Evolutionary conservation across 768 basidiomycete species (phyloP), one percentile per base, ranked within the genome.

Genomic region (Jaapia argillacea): DNA sequence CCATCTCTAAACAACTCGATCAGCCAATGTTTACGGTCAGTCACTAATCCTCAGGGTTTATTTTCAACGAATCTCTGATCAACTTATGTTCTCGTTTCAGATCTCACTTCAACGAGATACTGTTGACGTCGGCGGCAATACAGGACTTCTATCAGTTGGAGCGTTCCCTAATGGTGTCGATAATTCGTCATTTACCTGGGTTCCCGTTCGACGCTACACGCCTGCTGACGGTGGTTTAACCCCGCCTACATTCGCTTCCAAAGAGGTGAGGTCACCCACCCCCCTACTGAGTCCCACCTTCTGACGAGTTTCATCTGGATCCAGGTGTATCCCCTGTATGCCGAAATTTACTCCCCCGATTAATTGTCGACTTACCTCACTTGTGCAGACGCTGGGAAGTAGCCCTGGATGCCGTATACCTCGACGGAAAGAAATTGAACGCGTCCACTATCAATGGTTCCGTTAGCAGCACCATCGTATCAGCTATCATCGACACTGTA

Each of bases 401-500:
- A 4, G 66, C 72, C 22, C 46, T 88, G 5, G 84, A 85, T 42
- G 77, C 77, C 44, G 79, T 87, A 4, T 87, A 68, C 55, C 68
- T 89, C 25, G 80, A 87, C 49, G 83, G 79, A 10, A 53, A 67
- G 47, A 67, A 63, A 50, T 62, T 87, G 13, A 21, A 12, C 7
- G 37, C 12, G 10, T n/a, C 70, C 76, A 4, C 68, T 66, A 26
- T 85, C 84, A 2, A 62, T 58, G 10, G 55, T 79, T 6, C 66
- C 73, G 1, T 50, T 72, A 0, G 20, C 13, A 10, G 7, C 37
- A 58, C 56, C 3, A 75, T 83, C 47, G 56, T 83, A 7, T 79
- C 83, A 3, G 82, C 78, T 1, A 62, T 87, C 14, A 55, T 88
- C 22, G 85, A 88, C 51, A 87, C 86, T 2, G 85, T 85, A 42